Percentiles rank a stretch among this genome's conserved stretches.
Evolutionary conservation across 1,139 yeast genomes (phyloP).

Genomic region (Debaryomycetaceae sp.): DNA sequence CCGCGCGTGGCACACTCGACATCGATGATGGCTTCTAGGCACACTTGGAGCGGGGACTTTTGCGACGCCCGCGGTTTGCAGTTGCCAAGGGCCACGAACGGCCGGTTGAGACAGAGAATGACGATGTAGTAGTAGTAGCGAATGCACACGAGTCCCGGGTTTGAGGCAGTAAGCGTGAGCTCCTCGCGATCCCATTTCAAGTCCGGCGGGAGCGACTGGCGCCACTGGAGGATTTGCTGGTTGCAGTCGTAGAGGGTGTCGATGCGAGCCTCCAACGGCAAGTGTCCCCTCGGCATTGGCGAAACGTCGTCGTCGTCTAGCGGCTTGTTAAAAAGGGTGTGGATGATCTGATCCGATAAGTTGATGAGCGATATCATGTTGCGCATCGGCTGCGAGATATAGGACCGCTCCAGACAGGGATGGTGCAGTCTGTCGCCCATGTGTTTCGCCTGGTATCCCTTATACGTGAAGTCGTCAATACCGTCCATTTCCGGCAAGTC

Average conservation of each 20-base stretch:
- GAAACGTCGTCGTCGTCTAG: slow-evolving; percentile 10
- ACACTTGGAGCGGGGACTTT: slow-evolving; percentile 13
- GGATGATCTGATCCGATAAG: slow-evolving; percentile 43
- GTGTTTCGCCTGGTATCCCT: slow-evolving; percentile 6
- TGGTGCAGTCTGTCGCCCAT: slow-evolving; percentile 4
- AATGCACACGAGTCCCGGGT: slow-evolving; percentile 40
- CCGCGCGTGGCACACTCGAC: slow-evolving; percentile 26
- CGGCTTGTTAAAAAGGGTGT: slow-evolving; percentile 37
- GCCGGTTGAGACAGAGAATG: slow-evolving; percentile 46
- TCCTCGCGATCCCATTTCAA: slow-evolving; percentile 37
- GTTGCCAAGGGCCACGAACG: slow-evolving; percentile 32
- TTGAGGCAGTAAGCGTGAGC: slow-evolving; percentile 34
- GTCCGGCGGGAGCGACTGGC: slow-evolving; percentile 34
- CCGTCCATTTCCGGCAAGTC: slow-evolving; percentile 51
- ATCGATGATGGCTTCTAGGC: slow-evolving; percentile 33
- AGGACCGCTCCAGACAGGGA: slow-evolving; percentile 14
- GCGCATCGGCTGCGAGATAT: slow-evolving; percentile 38
- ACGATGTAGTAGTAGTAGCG: slow-evolving; percentile 51
- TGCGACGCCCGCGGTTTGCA: slow-evolving; percentile 2
- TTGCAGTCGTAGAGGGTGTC: slow-evolving; percentile 32
- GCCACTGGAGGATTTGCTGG: slow-evolving; percentile 41
- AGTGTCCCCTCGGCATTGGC: slow-evolving; percentile 11
- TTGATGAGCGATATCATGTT: slow-evolving; percentile 38
- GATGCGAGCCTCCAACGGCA: slow-evolving; percentile 26
- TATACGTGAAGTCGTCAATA: slow-evolving; percentile 38